Conservation (phyloP, 1,284 basidiomycete species). For the Thecaphora frezii region DNA sequence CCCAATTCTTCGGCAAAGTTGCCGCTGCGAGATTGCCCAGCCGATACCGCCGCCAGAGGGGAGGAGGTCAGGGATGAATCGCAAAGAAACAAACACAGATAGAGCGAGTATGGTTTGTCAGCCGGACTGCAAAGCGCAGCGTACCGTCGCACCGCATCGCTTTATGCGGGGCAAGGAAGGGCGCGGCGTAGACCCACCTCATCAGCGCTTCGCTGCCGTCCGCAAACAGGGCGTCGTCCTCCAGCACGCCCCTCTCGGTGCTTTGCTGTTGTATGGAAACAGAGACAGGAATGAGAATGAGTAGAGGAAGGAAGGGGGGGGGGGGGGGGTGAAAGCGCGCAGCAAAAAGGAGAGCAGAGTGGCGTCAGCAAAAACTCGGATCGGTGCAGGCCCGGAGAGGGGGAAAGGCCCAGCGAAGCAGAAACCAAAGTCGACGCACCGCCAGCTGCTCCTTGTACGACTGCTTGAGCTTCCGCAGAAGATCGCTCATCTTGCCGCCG, state of each 20-base stretch:
- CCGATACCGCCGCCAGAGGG: constrained; percentile 2
- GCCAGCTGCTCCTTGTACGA: constrained; percentile 73
- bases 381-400: too few species aligned
- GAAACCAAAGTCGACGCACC: too few species aligned
- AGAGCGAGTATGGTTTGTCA: too few species aligned
- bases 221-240: constrained; percentile 77
- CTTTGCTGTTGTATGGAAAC: constrained; percentile 62
- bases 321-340: constrained; percentile 16
- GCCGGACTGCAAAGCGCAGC: too few species aligned
- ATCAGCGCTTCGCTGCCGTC: constrained; percentile 72
- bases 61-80: constrained; percentile 2
- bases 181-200: too few species aligned
- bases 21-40: constrained; percentile 64
- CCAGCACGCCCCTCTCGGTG: constrained; percentile 61
- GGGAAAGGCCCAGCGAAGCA: too few species aligned
- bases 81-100: background rate
- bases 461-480: constrained; percentile 80
- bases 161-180: too few species aligned
- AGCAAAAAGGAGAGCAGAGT: background rate
- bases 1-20: constrained; percentile 84
- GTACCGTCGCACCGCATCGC: too few species aligned
- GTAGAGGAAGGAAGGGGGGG: background rate
- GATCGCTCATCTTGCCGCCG: constrained; percentile 72
- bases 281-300: too few species aligned
- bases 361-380: too few species aligned